Conservation (phyloP, 2,329 filamentous ascomycete species). For the Myriosclerotinia curreyana region DNA sequence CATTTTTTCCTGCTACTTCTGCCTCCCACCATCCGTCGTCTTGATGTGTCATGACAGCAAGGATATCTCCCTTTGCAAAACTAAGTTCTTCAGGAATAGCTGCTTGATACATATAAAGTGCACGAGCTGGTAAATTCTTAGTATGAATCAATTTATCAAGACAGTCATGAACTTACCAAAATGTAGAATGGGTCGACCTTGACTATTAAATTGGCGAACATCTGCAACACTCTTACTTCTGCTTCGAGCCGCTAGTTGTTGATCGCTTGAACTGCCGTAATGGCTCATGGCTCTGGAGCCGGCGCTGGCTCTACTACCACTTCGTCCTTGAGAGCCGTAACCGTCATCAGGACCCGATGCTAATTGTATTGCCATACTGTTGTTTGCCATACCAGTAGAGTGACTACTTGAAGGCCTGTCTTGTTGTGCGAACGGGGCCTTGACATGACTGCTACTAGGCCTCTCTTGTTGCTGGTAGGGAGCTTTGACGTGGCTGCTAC, state of each 20-base stretch:
- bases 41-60: conserved; percentile 85
- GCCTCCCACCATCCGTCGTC: conserved; percentile 99
- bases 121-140: conserved; percentile 63
- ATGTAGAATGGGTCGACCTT: conserved; percentile 84
- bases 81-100: conserved; percentile 93
- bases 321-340: conserved; percentile 55
- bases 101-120: conserved; percentile 89
- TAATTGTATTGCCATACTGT: conserved; percentile 65
- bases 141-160: conserved; percentile 22
- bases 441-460: conserved; percentile 46
- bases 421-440: conserved; percentile 33
- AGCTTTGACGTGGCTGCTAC: conserved; percentile 43
- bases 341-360: conserved; percentile 52
- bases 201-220: conserved; percentile 73
- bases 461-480: conserved; percentile 44
- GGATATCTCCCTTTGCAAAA: conserved; percentile 86
- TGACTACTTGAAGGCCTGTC: conserved; percentile 21
- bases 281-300: conserved; percentile 51
- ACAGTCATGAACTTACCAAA: conserved; percentile 68
- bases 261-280: conserved; percentile 46
- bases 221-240: conserved; percentile 87
- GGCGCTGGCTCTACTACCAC: conserved; percentile 49
- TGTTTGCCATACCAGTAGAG: conserved; percentile 17
- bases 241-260: conserved; percentile 44
- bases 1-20: conserved; percentile 70